These are phyloP conservation scores for Hypomontagnella monticulosa DNA, from an alignment of 495 filamentous ascomycete genomes.

Conservation along the genomic window DNA sequence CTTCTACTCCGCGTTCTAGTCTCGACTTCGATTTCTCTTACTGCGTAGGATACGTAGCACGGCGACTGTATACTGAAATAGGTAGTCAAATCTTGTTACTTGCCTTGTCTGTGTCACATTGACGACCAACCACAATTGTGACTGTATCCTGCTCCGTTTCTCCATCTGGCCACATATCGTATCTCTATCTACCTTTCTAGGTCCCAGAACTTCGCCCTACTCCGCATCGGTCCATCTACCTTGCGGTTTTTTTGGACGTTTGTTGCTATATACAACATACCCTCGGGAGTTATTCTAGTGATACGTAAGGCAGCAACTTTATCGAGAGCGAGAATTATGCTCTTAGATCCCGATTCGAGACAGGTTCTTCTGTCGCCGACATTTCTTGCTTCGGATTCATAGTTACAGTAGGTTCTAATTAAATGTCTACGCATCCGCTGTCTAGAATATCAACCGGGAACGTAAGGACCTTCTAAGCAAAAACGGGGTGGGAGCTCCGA, in stretches of 20 bases:
- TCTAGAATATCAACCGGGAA: background rate
- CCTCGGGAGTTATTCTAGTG: conserved; percentile 7
- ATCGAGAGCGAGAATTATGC: no score
- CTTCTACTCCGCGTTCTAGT: background rate
- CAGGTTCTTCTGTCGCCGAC: background rate
- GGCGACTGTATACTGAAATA: conserved; percentile 2
- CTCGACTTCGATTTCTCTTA: background rate
- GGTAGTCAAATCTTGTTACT: background rate
- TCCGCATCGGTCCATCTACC: conserved; percentile 14
- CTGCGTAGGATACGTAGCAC: background rate
- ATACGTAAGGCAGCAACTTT: background rate
- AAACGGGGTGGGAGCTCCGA: conserved; percentile 8
- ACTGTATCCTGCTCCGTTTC: conserved; percentile 29
- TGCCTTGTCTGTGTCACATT: conserved; percentile 28
- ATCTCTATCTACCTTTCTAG: conserved; percentile 3
- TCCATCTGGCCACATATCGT: conserved; percentile 27
- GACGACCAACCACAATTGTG: conserved; percentile 12
- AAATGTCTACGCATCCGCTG: background rate
- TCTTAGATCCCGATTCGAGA: background rate
- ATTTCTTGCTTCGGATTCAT: background rate
- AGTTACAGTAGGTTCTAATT: no score
- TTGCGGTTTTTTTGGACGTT: conserved; percentile 9
- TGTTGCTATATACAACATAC: conserved; percentile 6
- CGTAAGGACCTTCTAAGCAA: background rate
- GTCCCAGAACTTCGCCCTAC: conserved; percentile 3